A percentile compares a stretch with the other conserved stretches of the same genome.
phyloP scores from a whole-genome alignment of 164 flowering plant genomes.

The Cinnamomum chago region DNA sequence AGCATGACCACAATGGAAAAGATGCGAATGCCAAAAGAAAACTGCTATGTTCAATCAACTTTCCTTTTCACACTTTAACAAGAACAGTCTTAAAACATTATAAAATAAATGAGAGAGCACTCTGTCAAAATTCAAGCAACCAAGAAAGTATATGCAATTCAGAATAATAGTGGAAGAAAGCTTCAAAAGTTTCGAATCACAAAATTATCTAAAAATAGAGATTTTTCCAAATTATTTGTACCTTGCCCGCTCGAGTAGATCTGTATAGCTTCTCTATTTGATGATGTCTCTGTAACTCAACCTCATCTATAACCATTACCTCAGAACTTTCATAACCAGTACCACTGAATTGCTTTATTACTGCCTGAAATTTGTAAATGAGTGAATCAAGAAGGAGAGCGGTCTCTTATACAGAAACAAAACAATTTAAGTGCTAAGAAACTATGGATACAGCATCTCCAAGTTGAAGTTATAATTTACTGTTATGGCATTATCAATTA shows the following conservation, averaged over 20 bases:
- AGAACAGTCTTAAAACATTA: neutral
- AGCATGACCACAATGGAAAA: neutral
- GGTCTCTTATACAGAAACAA: neutral
- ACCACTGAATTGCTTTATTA: conserved; percentile 81
- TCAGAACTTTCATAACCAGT: conserved; percentile 88
- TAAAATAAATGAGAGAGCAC: neutral
- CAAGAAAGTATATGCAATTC: neutral
- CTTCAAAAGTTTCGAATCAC: neutral
- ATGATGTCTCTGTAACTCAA: conserved; percentile 89
- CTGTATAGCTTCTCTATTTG: conserved; percentile 86
- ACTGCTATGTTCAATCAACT: no score
- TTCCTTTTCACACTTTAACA: no score
- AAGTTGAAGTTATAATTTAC: no score
- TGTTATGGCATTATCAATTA: no score
- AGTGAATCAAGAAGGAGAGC: neutral
- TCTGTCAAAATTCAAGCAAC: neutral
- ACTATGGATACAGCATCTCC: no score
- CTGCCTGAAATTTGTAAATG: conserved; percentile 51
- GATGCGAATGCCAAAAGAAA: neutral
- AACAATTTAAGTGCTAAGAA: no score
- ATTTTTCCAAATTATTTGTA: conserved; percentile 19
- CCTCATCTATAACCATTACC: conserved; percentile 84
- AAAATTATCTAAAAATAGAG: neutral
- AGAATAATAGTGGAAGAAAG: neutral
- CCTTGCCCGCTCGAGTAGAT: conserved; percentile 84